Base-by-base conservation (phyloP, 257 asterid genomes). In the Paulownia fortunei region DNA sequence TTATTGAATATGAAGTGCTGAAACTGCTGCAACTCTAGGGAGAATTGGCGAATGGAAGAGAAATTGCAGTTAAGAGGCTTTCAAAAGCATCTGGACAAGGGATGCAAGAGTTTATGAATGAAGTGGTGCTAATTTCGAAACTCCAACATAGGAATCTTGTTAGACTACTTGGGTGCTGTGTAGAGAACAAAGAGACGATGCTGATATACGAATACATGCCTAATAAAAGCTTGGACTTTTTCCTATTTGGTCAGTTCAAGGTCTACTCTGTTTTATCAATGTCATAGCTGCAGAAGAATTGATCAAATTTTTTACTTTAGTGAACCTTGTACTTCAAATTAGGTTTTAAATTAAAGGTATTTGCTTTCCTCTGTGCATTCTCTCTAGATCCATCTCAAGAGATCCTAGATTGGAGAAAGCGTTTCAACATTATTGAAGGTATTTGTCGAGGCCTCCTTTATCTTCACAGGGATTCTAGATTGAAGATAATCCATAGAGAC, bases 401-500 rank as follows among this genome's bases (percentile, higher is more conserved):
- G 60, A 21, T 76, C 32, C 84, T 89, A 15, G 85, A 86, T 77
- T 89, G 94, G 92, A 82, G 47, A 13, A 89, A 78, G 51, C 86
- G 92, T 6, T 56, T 47, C 63, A 27, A 67, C 76, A 84, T 89
- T n/a, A 86, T 89, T 52, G 87, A 88, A 34, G 94, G 96, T 46
- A 89, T 85, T 16, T 82, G 89, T 9, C 86, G 92, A 78, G 96
- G 96, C 47, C 91, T 90, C 32, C 84, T 90, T 67, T 90, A 90
- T 77, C 96, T 88, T 70, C 96, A 90, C 24, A 84, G 88, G 46
- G 92, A 89, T 66, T 89, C 94, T 3, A 90, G 96, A 75, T 80
- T 90, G 72, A 74, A 80, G 84, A 88, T 90, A 61, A 82, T 90
- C 65, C 95, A 90, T 69, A 80, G 95, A 73, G 94, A 89, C 72